Conservation (phyloP, 352 stramenopile genomes). For the Paralagenidium karlingii region DNA sequence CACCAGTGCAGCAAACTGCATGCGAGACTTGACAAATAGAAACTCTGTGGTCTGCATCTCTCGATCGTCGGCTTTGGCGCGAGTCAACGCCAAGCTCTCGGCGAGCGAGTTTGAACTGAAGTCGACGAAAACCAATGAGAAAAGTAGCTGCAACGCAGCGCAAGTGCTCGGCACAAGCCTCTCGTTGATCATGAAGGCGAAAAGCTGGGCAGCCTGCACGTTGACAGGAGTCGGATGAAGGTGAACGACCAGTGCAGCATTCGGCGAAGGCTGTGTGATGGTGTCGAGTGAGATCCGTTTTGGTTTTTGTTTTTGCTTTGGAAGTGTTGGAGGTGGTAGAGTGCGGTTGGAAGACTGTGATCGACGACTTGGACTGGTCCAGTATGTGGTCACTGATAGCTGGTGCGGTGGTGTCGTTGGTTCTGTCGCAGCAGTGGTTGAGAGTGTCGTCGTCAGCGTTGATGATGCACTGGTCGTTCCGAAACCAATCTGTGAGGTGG, state of each 20-base stretch:
- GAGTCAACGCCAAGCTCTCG: too few relatives aligned
- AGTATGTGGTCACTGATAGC: too few relatives aligned
- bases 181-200: constrained; percentile 32
- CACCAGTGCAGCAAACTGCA: constrained; percentile 22
- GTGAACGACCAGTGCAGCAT: neutral
- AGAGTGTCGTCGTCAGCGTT: too few relatives aligned
- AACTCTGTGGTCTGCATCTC: too few relatives aligned
- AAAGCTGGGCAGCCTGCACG: constrained; percentile 26
- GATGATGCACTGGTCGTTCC: too few relatives aligned
- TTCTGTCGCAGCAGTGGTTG: too few relatives aligned
- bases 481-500: too few relatives aligned
- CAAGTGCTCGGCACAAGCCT: constrained; percentile 27
- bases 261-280: neutral
- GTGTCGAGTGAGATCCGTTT: constrained; percentile 1
- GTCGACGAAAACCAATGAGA: constrained; percentile 6
- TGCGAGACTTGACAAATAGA: constrained; percentile 13
- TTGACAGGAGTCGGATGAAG: constrained; percentile 13
- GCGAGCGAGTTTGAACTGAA: too few relatives aligned
- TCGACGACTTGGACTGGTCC: constrained; percentile 11
- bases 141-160: constrained; percentile 20
- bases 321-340: neutral
- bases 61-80: too few relatives aligned
- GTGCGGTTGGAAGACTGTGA: constrained; percentile 17
- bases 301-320: constrained; percentile 1
- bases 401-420: too few relatives aligned